These are phyloP conservation scores for Rhizophagus prolifer DNA, from an alignment of 192 early-diverging fungal genomes.

Conservation along the genomic window DNA sequence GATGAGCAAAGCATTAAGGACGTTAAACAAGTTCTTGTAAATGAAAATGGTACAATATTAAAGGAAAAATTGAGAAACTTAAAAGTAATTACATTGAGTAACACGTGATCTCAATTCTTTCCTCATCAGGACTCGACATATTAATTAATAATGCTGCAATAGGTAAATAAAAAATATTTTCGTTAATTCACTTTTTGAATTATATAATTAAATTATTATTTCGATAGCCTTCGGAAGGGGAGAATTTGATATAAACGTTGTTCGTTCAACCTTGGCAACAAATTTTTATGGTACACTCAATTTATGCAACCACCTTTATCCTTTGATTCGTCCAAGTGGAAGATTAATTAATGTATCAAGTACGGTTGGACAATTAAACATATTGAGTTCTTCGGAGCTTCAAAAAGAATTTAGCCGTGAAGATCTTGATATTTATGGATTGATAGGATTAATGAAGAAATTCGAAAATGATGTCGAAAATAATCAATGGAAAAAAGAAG, in stretches of 20 bases:
- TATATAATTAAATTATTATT: not conserved
- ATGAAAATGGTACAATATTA: not conserved
- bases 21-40: not conserved
- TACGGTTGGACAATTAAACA: not conserved
- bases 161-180: slow-evolving; percentile 12
- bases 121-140: slow-evolving; percentile 3
- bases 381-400: not conserved
- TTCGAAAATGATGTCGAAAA: slow-evolving; percentile 24
- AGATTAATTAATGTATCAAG: slow-evolving; percentile 23
- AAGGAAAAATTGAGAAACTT: not conserved
- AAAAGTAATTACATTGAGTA: not conserved
- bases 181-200: not conserved
- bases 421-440: slow-evolving; percentile 18
- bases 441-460: slow-evolving; percentile 14
- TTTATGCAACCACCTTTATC: slow-evolving; percentile 6
- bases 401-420: not conserved
- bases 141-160: slow-evolving; percentile 29
- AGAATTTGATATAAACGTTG: slow-evolving; percentile 19
- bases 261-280: slow-evolving; percentile 16
- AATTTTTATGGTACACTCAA: slow-evolving; percentile 30
- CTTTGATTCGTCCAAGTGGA: slow-evolving; percentile 7
- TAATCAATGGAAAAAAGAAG: slow-evolving; percentile 7
- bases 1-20: slow-evolving; percentile 17
- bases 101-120: not conserved
- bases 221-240: not conserved